These are phyloP conservation scores for Tricholoma matsutake DNA, from an alignment of 768 basidiomycete genomes.

Conservation along the genomic window DNA sequence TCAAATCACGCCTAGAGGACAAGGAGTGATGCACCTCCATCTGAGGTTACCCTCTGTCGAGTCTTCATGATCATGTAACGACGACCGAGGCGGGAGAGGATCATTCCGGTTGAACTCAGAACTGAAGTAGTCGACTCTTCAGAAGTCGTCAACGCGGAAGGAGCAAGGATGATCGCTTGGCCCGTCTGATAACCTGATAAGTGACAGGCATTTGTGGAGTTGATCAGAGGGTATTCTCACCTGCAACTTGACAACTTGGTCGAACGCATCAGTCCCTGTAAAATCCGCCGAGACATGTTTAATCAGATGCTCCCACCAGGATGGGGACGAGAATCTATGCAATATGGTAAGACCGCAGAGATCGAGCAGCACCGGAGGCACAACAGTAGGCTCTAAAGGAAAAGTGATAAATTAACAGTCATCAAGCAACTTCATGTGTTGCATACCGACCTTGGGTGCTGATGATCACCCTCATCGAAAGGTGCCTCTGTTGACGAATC, in stretches of 20 bases:
- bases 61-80: constrained; percentile 60
- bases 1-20: constrained; percentile 21
- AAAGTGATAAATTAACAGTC: background rate
- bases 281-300: constrained; percentile 68
- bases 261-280: constrained; percentile 56
- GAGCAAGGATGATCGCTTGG: constrained; percentile 65
- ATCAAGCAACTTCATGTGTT: background rate
- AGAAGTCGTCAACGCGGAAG: constrained; percentile 51
- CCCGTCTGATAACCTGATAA: constrained; percentile 49
- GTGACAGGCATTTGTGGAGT: background rate
- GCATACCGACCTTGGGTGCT: constrained; percentile 61
- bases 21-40: constrained; percentile 63
- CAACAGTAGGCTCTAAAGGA: constrained; percentile 63
- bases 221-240: constrained; percentile 29
- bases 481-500: constrained; percentile 67
- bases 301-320: constrained; percentile 70
- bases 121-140: constrained; percentile 8
- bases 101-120: constrained; percentile 1
- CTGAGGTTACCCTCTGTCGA: constrained; percentile 54
- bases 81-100: constrained; percentile 51
- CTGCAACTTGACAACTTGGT: constrained; percentile 62
- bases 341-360: constrained; percentile 63
- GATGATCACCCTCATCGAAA: constrained; percentile 70
- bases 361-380: constrained; percentile 65
- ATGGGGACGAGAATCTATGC: constrained; percentile 72